These are phyloP conservation scores for Chrysanthemum seticuspe DNA, from an alignment of 129 eudicot species.

Conservation along the genomic window DNA sequence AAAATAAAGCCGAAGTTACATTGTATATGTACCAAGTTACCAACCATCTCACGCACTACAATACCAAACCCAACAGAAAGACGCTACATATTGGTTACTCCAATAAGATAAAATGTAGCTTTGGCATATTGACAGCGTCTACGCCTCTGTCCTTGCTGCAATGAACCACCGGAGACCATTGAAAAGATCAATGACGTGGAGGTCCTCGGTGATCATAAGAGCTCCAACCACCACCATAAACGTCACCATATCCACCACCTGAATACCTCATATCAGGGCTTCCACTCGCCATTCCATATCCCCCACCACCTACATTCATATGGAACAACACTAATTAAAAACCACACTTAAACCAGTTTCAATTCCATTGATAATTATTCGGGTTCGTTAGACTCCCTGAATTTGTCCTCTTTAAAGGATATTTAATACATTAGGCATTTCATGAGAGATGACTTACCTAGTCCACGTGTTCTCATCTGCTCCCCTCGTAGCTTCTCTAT, in stretches of 20 bases:
- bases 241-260: conserved; percentile 52
- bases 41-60: conserved; percentile 17
- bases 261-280: conserved; percentile 70
- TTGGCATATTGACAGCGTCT: background rate
- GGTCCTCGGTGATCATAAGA: conserved; percentile 68
- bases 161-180: background rate
- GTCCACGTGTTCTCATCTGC: conserved; percentile 62
- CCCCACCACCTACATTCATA: conserved; percentile 49
- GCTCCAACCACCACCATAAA: conserved; percentile 59
- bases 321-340: background rate
- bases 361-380: background rate
- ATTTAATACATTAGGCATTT: background rate
- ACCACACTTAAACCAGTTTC: background rate
- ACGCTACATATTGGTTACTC: background rate
- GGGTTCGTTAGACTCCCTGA: background rate
- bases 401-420: background rate
- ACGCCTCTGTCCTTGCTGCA: background rate
- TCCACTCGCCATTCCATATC: conserved; percentile 63
- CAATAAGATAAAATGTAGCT: conserved; percentile 7
- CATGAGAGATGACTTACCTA: conserved; percentile 32
- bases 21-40: background rate
- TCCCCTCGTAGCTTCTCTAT: conserved; percentile 89
- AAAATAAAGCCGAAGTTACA: conserved; percentile 12
- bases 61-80: background rate
- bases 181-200: conserved; percentile 47